Percentiles rank a stretch among this genome's conserved stretches.
Conservation (phyloP, 2,329 filamentous ascomycete species). For the Xylariaceae sp. region DNA sequence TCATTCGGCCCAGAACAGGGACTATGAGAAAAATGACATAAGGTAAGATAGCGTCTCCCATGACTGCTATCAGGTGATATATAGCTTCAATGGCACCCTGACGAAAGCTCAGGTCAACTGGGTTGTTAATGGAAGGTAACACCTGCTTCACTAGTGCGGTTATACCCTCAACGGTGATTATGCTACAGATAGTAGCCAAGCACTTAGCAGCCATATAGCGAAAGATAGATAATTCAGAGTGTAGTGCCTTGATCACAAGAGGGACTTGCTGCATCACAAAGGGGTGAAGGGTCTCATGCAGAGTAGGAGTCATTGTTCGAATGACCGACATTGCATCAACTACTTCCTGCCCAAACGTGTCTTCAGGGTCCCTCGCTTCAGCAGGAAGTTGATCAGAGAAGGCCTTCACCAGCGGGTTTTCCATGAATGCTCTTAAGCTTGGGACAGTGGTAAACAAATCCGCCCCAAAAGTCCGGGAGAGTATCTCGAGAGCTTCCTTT, state of each 20-base stretch:
- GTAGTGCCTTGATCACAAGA: conserved; percentile 83
- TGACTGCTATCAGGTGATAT: conserved; percentile 96
- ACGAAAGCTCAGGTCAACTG: conserved; percentile 83
- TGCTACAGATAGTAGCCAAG: conserved; percentile 94
- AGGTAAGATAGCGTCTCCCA: conserved; percentile 94
- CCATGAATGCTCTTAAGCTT: conserved; percentile 80
- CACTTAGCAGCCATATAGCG: conserved; percentile 97
- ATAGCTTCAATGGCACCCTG: conserved; percentile 95
- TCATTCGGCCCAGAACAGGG: conserved; percentile 96
- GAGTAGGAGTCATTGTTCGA: conserved; percentile 89
- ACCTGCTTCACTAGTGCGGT: conserved; percentile 94
- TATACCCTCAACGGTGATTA: conserved; percentile 94
- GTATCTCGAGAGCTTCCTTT: conserved; percentile 89
- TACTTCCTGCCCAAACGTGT: conserved; percentile 84
- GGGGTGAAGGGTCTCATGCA: conserved; percentile 74
- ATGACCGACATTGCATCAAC: conserved; percentile 94
- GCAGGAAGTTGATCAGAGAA: conserved; percentile 75
- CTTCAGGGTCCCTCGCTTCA: conserved; percentile 75
- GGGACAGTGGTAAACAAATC: conserved; percentile 83
- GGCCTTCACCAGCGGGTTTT: conserved; percentile 75
- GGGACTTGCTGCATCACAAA: conserved; percentile 87
- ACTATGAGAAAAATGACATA: conserved; percentile 99
- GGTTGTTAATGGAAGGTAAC: conserved; percentile 88
- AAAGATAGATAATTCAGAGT: conserved; percentile 88
- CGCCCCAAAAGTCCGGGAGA: conserved; percentile 79